These are phyloP conservation scores for Mentha longifolia DNA, from an alignment of 257 asterid species.

Conservation along the genomic window DNA sequence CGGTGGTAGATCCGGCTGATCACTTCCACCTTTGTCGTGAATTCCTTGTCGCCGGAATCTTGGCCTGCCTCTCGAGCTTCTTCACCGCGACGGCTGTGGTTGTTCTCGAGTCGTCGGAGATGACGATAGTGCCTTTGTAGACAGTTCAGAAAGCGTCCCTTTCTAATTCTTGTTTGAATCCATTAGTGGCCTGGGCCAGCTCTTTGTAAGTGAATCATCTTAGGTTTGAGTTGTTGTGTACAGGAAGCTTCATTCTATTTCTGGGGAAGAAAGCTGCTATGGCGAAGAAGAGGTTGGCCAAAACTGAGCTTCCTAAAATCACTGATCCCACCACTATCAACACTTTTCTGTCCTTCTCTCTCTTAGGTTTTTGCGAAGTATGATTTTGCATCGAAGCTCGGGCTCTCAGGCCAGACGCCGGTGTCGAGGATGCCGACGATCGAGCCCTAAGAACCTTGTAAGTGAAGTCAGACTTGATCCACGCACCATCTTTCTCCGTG, in stretches of 20 bases:
- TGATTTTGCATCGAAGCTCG: slow-evolving; percentile 87
- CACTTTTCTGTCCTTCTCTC: too few relatives aligned
- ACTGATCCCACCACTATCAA: slow-evolving; percentile 46
- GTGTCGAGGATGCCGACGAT: slow-evolving; percentile 88
- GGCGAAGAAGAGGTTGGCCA: slow-evolving; percentile 42
- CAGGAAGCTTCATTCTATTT: slow-evolving; percentile 9
- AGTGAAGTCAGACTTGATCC: slow-evolving; percentile 61
- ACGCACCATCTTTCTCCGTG: slow-evolving; percentile 51
- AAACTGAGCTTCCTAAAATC: too few relatives aligned
- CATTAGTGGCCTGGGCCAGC: slow-evolving; percentile 44
- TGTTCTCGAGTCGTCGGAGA: slow-evolving; percentile 3
- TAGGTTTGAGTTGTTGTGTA: slow-evolving; percentile 23
- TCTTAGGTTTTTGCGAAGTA: too few relatives aligned
- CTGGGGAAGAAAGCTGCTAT: slow-evolving; percentile 35
- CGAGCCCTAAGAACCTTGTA: too few relatives aligned
- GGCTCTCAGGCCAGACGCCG: slow-evolving; percentile 90
- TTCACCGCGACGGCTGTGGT: slow-evolving; percentile 56
- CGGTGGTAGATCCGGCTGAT: slow-evolving; percentile 68
- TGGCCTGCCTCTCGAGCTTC: slow-evolving; percentile 47
- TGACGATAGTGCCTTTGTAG: slow-evolving; percentile 45
- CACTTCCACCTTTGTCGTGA: slow-evolving; percentile 53
- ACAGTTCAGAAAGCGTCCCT: slow-evolving; percentile 71
- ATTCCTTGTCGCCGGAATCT: slow-evolving; percentile 66
- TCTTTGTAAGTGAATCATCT: slow-evolving; percentile 45
- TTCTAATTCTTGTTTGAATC: slow-evolving; percentile 56